These are phyloP conservation scores for Tympanopsis confertula DNA, from an alignment of 2,329 filamentous ascomycete genomes.

Conservation along the genomic window DNA sequence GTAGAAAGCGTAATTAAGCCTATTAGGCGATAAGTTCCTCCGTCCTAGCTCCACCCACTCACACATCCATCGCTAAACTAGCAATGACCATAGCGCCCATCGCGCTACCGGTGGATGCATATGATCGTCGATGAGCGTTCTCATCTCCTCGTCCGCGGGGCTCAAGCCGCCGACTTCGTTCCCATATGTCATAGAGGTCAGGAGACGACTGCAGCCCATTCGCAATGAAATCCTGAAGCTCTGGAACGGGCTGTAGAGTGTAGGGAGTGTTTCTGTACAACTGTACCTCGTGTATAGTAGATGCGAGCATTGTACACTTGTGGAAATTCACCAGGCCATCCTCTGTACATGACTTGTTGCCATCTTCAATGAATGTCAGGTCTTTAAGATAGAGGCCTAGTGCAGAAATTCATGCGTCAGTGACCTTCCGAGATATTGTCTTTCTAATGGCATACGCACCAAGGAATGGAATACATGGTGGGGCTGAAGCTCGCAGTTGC, in stretches of 20 bases:
- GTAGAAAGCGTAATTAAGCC: too few relatives aligned
- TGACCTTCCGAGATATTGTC: too few relatives aligned
- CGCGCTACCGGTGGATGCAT: not conserved
- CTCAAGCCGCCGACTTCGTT: not conserved
- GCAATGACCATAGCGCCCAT: not conserved
- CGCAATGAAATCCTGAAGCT: not conserved
- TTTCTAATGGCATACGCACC: not conserved
- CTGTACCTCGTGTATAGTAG: not conserved
- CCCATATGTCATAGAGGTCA: not conserved
- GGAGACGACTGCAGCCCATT: not conserved
- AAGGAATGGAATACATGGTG: not conserved
- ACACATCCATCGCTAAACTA: not conserved
- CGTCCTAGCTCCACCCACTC: too few relatives aligned
- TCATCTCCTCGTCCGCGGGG: not conserved
- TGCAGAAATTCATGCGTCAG: not conserved
- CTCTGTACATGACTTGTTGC: not conserved
- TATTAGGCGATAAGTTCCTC: too few relatives aligned
- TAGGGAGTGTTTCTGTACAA: not conserved
- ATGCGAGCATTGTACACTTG: not conserved
- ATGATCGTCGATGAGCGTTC: not conserved
- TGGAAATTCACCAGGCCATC: not conserved
- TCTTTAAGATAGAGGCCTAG: not conserved
- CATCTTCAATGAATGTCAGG: not conserved
- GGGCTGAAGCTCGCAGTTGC: not conserved
- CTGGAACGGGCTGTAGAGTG: not conserved